These are phyloP conservation scores for Lactarius akahatsu DNA, from an alignment of 768 basidiomycete species.

Conservation along the genomic window DNA sequence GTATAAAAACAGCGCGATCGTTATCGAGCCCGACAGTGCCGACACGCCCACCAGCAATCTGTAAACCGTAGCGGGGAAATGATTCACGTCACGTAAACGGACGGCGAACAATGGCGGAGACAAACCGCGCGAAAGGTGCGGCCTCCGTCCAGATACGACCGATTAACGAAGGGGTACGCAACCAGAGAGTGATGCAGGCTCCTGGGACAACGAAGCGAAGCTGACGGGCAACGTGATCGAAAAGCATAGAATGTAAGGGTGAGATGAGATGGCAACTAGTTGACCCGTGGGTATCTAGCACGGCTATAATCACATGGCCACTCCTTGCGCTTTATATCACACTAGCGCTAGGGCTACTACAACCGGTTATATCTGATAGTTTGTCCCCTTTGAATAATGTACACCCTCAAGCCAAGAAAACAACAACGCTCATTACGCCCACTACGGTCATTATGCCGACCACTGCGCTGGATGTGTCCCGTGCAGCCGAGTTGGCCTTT, in stretches of 20 bases:
- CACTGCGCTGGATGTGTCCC: conserved; percentile 35
- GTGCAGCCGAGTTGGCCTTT: conserved; percentile 37
- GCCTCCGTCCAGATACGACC: conserved; percentile 42
- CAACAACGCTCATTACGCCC: conserved; percentile 49
- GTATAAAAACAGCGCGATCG: conserved; percentile 69
- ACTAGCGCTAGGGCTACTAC: not conserved
- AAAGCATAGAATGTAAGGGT: conserved; percentile 17
- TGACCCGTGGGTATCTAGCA: not conserved
- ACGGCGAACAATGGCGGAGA: not conserved
- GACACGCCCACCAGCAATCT: conserved; percentile 57
- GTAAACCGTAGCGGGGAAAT: not conserved
- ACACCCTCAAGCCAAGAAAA: conserved; percentile 37
- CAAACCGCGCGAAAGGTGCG: conserved; percentile 56
- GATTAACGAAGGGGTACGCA: conserved; percentile 55
- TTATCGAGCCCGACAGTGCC: conserved; percentile 56
- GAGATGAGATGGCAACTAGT: not conserved
- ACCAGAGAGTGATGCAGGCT: conserved; percentile 56
- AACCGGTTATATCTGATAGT: conserved; percentile 14
- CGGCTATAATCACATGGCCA: conserved; percentile 22
- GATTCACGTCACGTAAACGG: not conserved
- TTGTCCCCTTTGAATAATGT: conserved; percentile 11
- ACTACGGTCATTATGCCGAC: conserved; percentile 50
- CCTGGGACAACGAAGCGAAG: conserved; percentile 79
- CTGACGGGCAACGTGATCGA: conserved; percentile 57
- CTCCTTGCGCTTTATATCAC: not conserved